Base-by-base conservation (phyloP, 352 stramenopile species). In the Pythium brachiatum region DNA sequence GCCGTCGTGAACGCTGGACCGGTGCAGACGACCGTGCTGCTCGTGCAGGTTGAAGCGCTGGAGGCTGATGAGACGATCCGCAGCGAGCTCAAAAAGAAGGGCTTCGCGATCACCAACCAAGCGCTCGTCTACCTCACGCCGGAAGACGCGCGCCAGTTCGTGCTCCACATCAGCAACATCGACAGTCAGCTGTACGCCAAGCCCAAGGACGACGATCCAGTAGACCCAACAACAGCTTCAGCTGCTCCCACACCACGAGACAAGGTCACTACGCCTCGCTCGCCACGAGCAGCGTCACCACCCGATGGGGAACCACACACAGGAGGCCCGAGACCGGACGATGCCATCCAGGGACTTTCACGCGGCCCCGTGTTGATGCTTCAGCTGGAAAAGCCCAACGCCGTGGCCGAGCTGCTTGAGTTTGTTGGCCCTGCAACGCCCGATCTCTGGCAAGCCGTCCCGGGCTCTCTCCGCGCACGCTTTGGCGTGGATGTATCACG, bases 41-140 rank as follows among this genome's bases (percentile, higher is more conserved):
- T 88, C 9, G 61, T 89, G 26, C 78, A 85, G 46, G 62, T 73
- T 26, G 80, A 89, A 34, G 78, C 78, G 15, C 73, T 89, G 0
- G 67, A 69, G 4, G 57, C 83, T 1, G 80, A 89, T 60, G 76
- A 88, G 52, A 66, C 61, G 20, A 83, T 89, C 32, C 74, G 80
- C 13, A 41, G 53, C 3, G 76, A 84, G 59, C 73, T 89, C 21
- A 73, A 77, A 41, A 63, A 72, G 12, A 61, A 55, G n/a, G 74
- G 74, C 3, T 89, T 84, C 29, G 25, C 55, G 1, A 64, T 89
- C 54, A 75, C 73, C 43, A 66, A 83, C 8, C 80, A 88, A 32
- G 65, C 70, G 4, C 56, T 89, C 23, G 53, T 83, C 4, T 60
- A 78, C 34, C 62, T 89, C 7, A 76, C 69, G 2, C n/a, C 23